phyloP scores from a whole-genome alignment of 1,139 yeast species.

The Waltiozyma sp. region DNA sequence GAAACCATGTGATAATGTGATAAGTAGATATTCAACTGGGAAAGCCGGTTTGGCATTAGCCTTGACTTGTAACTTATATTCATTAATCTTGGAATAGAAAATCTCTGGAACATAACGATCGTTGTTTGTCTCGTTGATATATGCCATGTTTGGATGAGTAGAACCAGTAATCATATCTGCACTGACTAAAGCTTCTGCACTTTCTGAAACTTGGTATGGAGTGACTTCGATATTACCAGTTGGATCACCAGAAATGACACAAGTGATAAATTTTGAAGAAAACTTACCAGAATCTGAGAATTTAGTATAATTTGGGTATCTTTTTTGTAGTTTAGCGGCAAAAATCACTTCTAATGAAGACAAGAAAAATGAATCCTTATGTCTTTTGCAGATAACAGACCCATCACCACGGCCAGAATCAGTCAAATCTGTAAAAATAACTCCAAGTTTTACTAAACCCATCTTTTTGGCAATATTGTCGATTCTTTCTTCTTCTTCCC shows the following conservation, averaged over 20 bases:
- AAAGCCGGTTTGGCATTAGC: conserved; percentile 90
- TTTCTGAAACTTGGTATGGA: conserved; percentile 79
- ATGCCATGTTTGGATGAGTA: conserved; percentile 83
- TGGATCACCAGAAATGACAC: conserved; percentile 80
- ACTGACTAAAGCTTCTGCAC: conserved; percentile 78
- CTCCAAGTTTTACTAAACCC: conserved; percentile 68
- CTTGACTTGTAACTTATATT: conserved; percentile 80
- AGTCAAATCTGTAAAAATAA: conserved; percentile 79
- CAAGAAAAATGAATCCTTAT: conserved; percentile 80
- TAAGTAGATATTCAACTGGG: conserved; percentile 86
- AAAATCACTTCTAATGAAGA: conserved; percentile 78
- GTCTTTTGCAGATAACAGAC: conserved; percentile 84
- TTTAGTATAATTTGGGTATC: conserved; percentile 53
- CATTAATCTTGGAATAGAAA: conserved; percentile 74
- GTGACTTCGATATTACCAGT: conserved; percentile 84
- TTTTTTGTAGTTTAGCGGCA: conserved; percentile 70
- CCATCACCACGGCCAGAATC: conserved; percentile 87
- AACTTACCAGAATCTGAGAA: conserved; percentile 58
- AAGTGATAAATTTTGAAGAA: conserved; percentile 87
- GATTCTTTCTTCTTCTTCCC: conserved; percentile 47
- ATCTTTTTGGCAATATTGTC: conserved; percentile 46
- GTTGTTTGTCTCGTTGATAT: conserved; percentile 60
- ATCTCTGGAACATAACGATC: conserved; percentile 90
- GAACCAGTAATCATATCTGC: conserved; percentile 85
- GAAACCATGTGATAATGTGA: conserved; percentile 88